Base-by-base conservation (phyloP, 805 yeast species). In the Schwanniomyces sp. region DNA sequence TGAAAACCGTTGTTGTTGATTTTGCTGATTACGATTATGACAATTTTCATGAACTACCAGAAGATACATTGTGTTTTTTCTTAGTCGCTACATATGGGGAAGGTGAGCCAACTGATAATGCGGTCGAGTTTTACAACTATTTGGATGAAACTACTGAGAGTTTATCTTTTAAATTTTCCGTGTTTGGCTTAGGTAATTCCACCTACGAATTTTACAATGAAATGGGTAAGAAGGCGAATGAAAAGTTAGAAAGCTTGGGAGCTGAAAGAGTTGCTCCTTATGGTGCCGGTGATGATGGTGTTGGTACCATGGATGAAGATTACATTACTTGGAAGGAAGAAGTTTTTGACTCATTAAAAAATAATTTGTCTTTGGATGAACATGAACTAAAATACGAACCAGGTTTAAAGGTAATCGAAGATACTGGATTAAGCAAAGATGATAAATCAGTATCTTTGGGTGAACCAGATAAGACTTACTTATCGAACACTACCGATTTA, bases 31-130 rank as follows among this genome's bases (percentile, higher is more conserved):
- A 84, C 61, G 97, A 92, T 55, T 86, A 78, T 60, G 96, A 91
- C 37, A 82, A 81, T 53, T 74, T 94, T 46, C 82, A 82, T 59
- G 80, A 80, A 43, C 67, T 92, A 52, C 79, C 84, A 17, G 70
- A 74, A 14, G 79, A 80, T 50, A 83, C 83, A 17, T 82, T 90
- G 52, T 66, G 72, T 26, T 69, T 72, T 48, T 85, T 92, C 60
- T 77, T 92, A 62, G 75, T 91, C 71, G 94, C 98, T 28, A 90
- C 97, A 9, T 94, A 94, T 59, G 99, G 99, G 57, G 99, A 92
- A 71, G 99, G 99, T 63, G 99, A 92, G 66, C 96, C 96, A 57
- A 92, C 99, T 11, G 99, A 92, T 66, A 88, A 89, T 58, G 94
- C 97, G n/a, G 79, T 80, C 37, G 83, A 82, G 34, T 89, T 94